These are phyloP conservation scores for Hyphopichia fennica DNA, from an alignment of 1,139 yeast genomes.

Conservation along the genomic window DNA sequence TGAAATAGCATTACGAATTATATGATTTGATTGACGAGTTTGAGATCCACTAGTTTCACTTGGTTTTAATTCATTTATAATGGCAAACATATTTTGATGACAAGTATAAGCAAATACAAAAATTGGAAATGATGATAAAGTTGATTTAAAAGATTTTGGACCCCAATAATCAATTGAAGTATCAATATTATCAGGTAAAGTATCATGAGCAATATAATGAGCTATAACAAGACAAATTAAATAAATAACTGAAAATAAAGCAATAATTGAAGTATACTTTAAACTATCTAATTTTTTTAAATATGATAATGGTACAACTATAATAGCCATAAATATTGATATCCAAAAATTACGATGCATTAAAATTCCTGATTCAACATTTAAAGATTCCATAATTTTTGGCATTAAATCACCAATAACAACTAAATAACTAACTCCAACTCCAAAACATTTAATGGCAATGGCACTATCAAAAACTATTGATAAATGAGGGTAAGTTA, in stretches of 20 bases:
- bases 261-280: constrained; percentile 83
- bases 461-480: constrained; percentile 52
- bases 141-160: constrained; percentile 36
- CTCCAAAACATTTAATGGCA: constrained; percentile 78
- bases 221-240: constrained; percentile 70
- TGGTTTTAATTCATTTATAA: constrained; percentile 65
- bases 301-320: constrained; percentile 71
- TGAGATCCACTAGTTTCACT: constrained; percentile 42
- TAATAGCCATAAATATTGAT: constrained; percentile 54
- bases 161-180: constrained; percentile 32
- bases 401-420: constrained; percentile 93
- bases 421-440: constrained; percentile 83
- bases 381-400: constrained; percentile 54
- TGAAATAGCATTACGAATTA: constrained; percentile 59
- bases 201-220: constrained; percentile 51
- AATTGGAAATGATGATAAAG: constrained; percentile 69
- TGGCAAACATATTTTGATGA: constrained; percentile 90
- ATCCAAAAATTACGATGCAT: constrained; percentile 69
- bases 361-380: constrained; percentile 20
- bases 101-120: constrained; percentile 94
- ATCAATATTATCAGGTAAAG: constrained; percentile 15
- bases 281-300: constrained; percentile 77
- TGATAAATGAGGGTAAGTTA: constrained; percentile 54
- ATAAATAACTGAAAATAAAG: constrained; percentile 78
- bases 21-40: constrained; percentile 51